phyloP scores from a whole-genome alignment of 441 rosid genomes.

The Iberis amara region DNA sequence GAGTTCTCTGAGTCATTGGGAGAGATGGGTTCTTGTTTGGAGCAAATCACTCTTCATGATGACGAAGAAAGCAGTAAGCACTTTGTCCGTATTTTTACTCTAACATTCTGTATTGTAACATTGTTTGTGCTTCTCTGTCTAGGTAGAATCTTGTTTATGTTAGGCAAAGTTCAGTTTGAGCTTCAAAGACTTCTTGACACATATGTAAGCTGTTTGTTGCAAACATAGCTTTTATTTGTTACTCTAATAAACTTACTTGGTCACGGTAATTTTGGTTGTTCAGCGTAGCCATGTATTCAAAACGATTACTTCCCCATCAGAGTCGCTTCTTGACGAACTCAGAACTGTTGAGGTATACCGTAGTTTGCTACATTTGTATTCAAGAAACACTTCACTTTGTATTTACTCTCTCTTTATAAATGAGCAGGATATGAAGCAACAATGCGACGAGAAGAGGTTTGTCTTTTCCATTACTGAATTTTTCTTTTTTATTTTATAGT shows the following conservation, averaged over 20 bases:
- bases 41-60: conserved; percentile 55
- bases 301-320: conserved; percentile 91
- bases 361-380: background rate
- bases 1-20: conserved; percentile 93
- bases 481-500: conserved; percentile 5
- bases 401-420: conserved; percentile 17
- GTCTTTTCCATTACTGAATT: conserved; percentile 10
- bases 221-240: too few species aligned
- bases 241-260: conserved; percentile 6
- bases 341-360: conserved; percentile 83
- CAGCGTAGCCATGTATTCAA: conserved; percentile 78
- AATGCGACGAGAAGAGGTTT: conserved; percentile 94
- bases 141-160: conserved; percentile 64
- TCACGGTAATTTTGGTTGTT: conserved; percentile 25
- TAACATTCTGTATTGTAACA: conserved; percentile 25
- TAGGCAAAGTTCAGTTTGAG: conserved; percentile 81
- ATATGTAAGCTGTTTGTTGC: conserved; percentile 62
- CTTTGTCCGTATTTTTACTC: too few species aligned
- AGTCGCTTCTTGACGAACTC: conserved; percentile 86
- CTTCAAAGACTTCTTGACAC: conserved; percentile 81
- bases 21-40: conserved; percentile 89
- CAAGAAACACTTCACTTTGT: background rate
- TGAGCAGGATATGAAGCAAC: conserved; percentile 95
- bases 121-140: conserved; percentile 34
- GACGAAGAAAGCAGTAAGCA: conserved; percentile 76